A percentile compares a stretch with the other conserved stretches of the same genome.
These are phyloP conservation scores for Kwoniella heveanensis DNA, from an alignment of 768 basidiomycete species.

Conservation along the genomic window DNA sequence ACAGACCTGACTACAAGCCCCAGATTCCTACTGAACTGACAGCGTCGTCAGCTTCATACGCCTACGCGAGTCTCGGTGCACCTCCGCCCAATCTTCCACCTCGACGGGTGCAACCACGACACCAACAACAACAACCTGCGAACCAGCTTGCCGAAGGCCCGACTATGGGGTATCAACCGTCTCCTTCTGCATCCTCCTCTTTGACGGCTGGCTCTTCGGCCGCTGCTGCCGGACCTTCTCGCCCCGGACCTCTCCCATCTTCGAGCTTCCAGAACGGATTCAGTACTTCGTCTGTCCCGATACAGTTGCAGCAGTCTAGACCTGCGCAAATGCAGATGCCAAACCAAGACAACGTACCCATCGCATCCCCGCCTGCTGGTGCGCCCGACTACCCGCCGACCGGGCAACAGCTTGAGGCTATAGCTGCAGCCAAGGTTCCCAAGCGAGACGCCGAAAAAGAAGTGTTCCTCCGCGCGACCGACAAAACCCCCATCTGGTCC, in stretches of 20 bases:
- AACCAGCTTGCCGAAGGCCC: background rate
- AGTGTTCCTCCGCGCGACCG: constrained; percentile 33
- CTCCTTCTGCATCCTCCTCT: background rate
- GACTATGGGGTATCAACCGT: background rate
- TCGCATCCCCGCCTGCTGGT: constrained; percentile 24
- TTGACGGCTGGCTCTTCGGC: background rate
- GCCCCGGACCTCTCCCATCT: constrained; percentile 8
- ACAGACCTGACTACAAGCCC: constrained; percentile 51
- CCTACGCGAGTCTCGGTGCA: constrained; percentile 44
- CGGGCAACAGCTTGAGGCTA: background rate
- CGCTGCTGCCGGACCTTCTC: constrained; percentile 2
- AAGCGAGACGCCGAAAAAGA: constrained; percentile 37
- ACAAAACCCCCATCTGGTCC: constrained; percentile 49
- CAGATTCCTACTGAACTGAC: constrained; percentile 44
- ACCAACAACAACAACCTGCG: constrained; percentile 19
- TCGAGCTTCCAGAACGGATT: background rate
- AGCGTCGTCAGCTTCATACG: constrained; percentile 40
- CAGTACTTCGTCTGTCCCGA: background rate
- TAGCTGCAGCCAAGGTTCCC: background rate
- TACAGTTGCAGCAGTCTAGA: background rate
- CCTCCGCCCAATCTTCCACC: constrained; percentile 48
- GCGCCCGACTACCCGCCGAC: constrained; percentile 26
- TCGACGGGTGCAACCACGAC: constrained; percentile 21
- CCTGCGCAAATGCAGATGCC: background rate
- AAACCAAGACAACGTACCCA: background rate